Evolutionary conservation across 805 yeast species (phyloP).

Genomic region (Lipomyces sp.): DNA sequence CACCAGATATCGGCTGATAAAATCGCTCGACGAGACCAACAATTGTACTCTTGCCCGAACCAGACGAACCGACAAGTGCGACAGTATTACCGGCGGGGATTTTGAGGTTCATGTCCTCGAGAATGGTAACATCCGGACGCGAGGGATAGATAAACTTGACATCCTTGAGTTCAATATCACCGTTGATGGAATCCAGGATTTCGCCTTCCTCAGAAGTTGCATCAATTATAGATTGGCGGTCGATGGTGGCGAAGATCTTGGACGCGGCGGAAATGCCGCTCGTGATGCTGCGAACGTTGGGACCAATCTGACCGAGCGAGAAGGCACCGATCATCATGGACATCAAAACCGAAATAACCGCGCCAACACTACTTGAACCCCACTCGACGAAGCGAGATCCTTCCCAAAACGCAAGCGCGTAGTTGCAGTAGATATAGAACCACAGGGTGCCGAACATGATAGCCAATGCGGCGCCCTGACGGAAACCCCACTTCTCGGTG

Average conservation of each 20-base stretch:
- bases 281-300: conserved; percentile 46
- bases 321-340: conserved; percentile 45
- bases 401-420: conserved; percentile 53
- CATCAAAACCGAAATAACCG: conserved; percentile 45
- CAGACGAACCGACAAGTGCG: conserved; percentile 94
- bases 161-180: conserved; percentile 79
- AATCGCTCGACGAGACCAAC: conserved; percentile 84
- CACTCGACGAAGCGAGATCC: conserved; percentile 49
- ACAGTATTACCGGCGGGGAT: conserved; percentile 89
- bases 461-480: conserved; percentile 40
- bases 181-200: conserved; percentile 45
- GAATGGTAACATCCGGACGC: conserved; percentile 77
- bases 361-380: conserved; percentile 45
- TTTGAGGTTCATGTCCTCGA: conserved; percentile 72
- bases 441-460: conserved; percentile 47
- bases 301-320: conserved; percentile 48
- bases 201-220: conserved; percentile 39
- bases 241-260: conserved; percentile 49
- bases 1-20: conserved; percentile 77
- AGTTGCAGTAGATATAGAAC: conserved; percentile 73
- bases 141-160: conserved; percentile 86
- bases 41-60: conserved; percentile 92
- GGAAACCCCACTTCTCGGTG: conserved; percentile 38
- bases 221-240: conserved; percentile 49
- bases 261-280: conserved; percentile 48